Percentiles rank a stretch among this genome's conserved stretches.
These are phyloP conservation scores for Termitomyces sp. DNA, from an alignment of 768 basidiomycete genomes.

Conservation along the genomic window DNA sequence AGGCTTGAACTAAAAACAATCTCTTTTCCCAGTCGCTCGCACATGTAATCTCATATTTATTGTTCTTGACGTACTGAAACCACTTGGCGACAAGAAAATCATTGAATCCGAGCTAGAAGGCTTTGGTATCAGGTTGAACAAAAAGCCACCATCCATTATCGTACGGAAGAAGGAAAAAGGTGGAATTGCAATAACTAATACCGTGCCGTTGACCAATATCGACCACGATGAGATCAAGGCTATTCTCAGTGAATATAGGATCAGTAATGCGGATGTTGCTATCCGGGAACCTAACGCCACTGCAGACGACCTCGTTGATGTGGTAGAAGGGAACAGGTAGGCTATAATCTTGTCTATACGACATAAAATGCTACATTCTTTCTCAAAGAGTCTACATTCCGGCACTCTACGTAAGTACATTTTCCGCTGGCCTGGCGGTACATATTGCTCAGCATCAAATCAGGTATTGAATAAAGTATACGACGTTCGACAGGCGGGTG, in stretches of 20 bases:
- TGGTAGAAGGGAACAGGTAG: constrained; percentile 91
- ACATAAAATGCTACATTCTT: neutral
- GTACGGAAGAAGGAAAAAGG: constrained; percentile 90
- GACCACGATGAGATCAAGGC: constrained; percentile 97
- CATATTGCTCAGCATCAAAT: neutral
- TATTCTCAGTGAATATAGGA: constrained; percentile 86
- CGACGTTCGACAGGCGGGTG: neutral
- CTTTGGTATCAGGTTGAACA: constrained; percentile 97
- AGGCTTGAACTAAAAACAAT: constrained; percentile 9
- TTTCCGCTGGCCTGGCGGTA: neutral
- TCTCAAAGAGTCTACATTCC: constrained; percentile 83
- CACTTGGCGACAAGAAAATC: constrained; percentile 90
- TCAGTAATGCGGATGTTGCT: constrained; percentile 85
- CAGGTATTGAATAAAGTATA: constrained; percentile 81
- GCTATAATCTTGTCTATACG: constrained; percentile 10
- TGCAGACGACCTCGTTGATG: constrained; percentile 94
- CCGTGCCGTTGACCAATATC: constrained; percentile 92
- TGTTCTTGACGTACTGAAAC: constrained; percentile 96
- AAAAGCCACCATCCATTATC: constrained; percentile 82
- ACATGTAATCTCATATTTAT: constrained; percentile 99
- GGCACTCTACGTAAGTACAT: constrained; percentile 68
- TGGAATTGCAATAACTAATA: constrained; percentile 92
- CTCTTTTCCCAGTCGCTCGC: constrained; percentile 68
- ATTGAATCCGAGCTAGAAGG: constrained; percentile 94
- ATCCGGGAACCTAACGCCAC: constrained; percentile 92